phyloP scores from a whole-genome alignment of 352 stramenopile genomes.

The Paralagenidium karlingii region DNA sequence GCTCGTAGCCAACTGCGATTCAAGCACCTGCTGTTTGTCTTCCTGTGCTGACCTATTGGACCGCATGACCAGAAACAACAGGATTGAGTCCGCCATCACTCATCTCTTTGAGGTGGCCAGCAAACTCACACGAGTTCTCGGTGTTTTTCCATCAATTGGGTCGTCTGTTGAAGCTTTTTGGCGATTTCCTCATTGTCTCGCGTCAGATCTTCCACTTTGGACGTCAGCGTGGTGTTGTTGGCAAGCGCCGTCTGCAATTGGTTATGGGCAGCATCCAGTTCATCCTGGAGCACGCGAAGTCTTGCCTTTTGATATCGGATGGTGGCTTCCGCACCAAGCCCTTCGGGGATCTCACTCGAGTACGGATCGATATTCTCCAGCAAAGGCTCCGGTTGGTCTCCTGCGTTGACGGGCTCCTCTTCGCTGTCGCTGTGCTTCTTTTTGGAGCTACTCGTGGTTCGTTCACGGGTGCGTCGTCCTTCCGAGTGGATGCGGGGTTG shows the following conservation, averaged over 20 bases:
- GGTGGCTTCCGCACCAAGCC: constrained; percentile 40
- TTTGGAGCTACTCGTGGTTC: no score
- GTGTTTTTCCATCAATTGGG: constrained; percentile 66
- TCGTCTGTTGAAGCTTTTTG: constrained; percentile 54
- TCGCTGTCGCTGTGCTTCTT: no score
- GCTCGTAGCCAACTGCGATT: constrained; percentile 38
- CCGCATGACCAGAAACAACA: neutral
- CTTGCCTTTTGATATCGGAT: constrained; percentile 64
- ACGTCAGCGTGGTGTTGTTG: constrained; percentile 15
- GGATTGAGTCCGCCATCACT: no score
- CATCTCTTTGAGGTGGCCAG: neutral
- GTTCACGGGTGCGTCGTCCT: no score
- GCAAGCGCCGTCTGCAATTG: constrained; percentile 32
- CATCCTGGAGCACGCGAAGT: constrained; percentile 55
- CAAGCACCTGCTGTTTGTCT: constrained; percentile 53
- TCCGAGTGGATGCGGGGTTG: no score
- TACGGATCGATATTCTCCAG: no score
- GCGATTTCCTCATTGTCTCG: constrained; percentile 22
- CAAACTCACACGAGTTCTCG: constrained; percentile 43
- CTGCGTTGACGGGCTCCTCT: no score
- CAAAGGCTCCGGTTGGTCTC: no score
- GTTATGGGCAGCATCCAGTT: constrained; percentile 24
- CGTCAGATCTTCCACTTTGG: constrained; percentile 30
- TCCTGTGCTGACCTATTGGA: constrained; percentile 41
- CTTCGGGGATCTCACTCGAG: constrained; percentile 25